Base-by-base conservation (phyloP, 2,329 filamentous ascomycete genomes). In the Alternaria ventricosa region DNA sequence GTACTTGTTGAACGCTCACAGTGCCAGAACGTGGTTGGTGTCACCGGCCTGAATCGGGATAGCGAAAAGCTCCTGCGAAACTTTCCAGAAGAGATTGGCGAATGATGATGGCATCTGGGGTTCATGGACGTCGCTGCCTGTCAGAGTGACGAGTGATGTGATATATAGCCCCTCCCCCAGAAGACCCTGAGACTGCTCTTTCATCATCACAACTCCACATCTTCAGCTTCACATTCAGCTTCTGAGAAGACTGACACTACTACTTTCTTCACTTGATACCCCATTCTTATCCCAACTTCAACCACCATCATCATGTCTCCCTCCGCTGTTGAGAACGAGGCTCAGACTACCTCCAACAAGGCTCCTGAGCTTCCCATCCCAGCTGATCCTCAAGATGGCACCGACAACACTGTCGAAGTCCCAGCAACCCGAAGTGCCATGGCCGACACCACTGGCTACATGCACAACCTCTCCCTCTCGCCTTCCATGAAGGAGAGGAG, bases 401-500 rank as follows among this genome's bases (percentile, higher is more conserved):
- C 68, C 13, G 60, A 33, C 50, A 80, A 84, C 63, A 83, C 88
- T 46, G 87, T 93, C 73, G 90, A 93, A 81, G 85, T 93, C 50
- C 90, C 90, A 44, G 90, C 90, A 23, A 87, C 89, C 59, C 83
- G 89, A 69, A 91, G 88, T 57, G 87, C 89, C 57, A 87, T 92
- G 67, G 89, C 90, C 30, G 89, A 93, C 81, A 88, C 87, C 25
- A 81, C 86, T 47, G 84, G 86, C 69, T 90, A 89, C 80, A 92
- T 93, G 90, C 90, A 93, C 85, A 89, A 87, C 73, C 83, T 93
- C 73, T 91, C 88, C 73, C 81, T 89, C 49, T 83, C 86, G 13
- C 90, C 90, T 15, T 92, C 90, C 8, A 88, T 88, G 83, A 88
- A 85, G 79, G 88, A 91, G 69, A 85, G 90, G 65, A 83, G 90